These are phyloP conservation scores for Hymenoscyphus albidus DNA, from an alignment of 2,329 filamentous ascomycete species.

Conservation along the genomic window DNA sequence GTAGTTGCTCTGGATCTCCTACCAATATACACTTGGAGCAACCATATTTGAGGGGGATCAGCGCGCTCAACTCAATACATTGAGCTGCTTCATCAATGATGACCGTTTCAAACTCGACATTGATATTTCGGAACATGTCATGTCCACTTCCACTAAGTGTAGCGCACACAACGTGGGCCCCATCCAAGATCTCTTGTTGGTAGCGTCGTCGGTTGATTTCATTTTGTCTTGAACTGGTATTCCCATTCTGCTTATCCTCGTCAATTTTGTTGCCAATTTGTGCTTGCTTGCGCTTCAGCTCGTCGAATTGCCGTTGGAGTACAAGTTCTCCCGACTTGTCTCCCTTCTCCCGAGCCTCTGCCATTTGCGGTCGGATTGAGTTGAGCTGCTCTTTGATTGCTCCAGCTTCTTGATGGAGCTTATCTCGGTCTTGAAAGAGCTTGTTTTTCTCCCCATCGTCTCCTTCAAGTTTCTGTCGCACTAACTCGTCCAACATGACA, in stretches of 20 bases:
- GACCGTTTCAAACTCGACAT: slow-evolving; percentile 96
- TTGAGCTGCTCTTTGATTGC: slow-evolving; percentile 74
- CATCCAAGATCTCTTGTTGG: slow-evolving; percentile 87
- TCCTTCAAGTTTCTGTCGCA: slow-evolving; percentile 66
- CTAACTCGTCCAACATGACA: slow-evolving; percentile 89
- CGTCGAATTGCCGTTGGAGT: slow-evolving; percentile 73
- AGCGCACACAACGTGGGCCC: slow-evolving; percentile 88
- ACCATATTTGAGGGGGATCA: slow-evolving; percentile 96
- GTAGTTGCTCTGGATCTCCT: slow-evolving; percentile 94
- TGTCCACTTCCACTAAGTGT: slow-evolving; percentile 95
- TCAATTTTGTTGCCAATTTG: slow-evolving; percentile 81
- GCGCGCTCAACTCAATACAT: slow-evolving; percentile 92
- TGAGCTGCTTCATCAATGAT: slow-evolving; percentile 98
- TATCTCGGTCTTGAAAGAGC: slow-evolving; percentile 46
- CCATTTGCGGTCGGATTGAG: slow-evolving; percentile 66
- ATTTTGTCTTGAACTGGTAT: slow-evolving; percentile 73
- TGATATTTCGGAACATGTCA: slow-evolving; percentile 92
- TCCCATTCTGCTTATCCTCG: slow-evolving; percentile 78
- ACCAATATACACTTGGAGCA: slow-evolving; percentile 96
- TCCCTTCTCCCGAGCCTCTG: slow-evolving; percentile 57
- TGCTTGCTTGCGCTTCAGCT: slow-evolving; percentile 71
- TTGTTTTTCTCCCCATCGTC: slow-evolving; percentile 57
- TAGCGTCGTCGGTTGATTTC: slow-evolving; percentile 80
- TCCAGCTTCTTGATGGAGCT: slow-evolving; percentile 59
- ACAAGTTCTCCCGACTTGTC: slow-evolving; percentile 47